Conservation (phyloP, 1,284 basidiomycete genomes). For the Schizophyllum commune region DNA sequence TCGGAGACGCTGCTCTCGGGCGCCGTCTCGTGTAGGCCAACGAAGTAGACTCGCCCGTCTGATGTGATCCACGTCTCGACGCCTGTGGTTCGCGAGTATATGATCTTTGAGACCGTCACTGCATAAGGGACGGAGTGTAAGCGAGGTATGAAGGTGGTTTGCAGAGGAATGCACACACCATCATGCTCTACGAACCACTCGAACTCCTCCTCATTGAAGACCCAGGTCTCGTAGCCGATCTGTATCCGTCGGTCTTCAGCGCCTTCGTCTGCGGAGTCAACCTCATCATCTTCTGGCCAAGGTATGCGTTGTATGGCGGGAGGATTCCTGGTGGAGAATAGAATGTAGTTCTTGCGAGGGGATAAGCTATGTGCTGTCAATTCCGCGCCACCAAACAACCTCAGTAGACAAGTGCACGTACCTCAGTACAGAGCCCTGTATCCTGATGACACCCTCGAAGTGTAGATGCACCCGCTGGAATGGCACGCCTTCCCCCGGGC, state of each 20-base stretch:
- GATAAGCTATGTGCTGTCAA: constrained; percentile 45
- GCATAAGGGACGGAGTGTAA: constrained; percentile 1
- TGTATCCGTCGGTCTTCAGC: constrained; percentile 18
- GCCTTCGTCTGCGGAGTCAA: constrained; percentile 27
- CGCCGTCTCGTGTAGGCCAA: constrained; percentile 43
- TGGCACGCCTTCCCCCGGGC: constrained; percentile 70
- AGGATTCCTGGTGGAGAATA: constrained; percentile 67
- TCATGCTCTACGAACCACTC: constrained; percentile 66
- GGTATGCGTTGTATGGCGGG: constrained; percentile 72
- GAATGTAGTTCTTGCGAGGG: constrained; percentile 55
- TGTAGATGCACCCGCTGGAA: constrained; percentile 58
- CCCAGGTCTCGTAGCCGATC: constrained; percentile 60
- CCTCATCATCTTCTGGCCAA: constrained; percentile 54
- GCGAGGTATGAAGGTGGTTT: not conserved
- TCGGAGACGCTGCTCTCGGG: constrained; percentile 13
- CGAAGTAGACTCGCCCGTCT: constrained; percentile 73
- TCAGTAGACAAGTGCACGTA: constrained; percentile 22
- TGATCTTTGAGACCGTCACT: constrained; percentile 58
- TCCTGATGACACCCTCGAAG: constrained; percentile 77
- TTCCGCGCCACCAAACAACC: constrained; percentile 1
- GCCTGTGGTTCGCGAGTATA: constrained; percentile 46
- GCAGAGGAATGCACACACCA: constrained; percentile 33
- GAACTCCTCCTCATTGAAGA: constrained; percentile 60
- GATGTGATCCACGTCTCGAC: constrained; percentile 78
- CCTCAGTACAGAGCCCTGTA: constrained; percentile 71